Evolutionary conservation across 306 rosid genomes (phyloP).

Genomic region (Trifolium dubium): DNA sequence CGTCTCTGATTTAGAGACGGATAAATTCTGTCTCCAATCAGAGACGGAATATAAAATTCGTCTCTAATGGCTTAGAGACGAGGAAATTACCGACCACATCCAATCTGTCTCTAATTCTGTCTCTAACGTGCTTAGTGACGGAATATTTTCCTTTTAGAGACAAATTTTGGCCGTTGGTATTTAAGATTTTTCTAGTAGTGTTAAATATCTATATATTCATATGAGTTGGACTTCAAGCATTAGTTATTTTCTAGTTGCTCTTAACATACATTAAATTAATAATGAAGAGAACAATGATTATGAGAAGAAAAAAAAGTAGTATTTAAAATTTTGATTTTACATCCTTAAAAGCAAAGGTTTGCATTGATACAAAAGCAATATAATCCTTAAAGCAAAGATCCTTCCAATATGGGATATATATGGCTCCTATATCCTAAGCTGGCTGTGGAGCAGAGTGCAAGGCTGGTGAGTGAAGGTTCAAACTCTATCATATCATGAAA

Average conservation of each 20-base stretch:
- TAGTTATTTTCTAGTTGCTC: neutral
- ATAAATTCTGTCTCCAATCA: too few species aligned
- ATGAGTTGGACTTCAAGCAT: neutral
- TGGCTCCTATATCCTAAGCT: slow-evolving; percentile 10
- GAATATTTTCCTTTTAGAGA: too few species aligned
- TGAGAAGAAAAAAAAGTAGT: neutral
- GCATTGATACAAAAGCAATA: neutral
- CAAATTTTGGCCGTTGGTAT: too few species aligned
- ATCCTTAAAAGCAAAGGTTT: neutral
- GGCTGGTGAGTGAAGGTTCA: slow-evolving; percentile 13
- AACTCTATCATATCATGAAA: slow-evolving; percentile 54
- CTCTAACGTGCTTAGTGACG: too few species aligned
- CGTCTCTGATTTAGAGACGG: too few species aligned
- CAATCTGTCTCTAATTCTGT: too few species aligned
- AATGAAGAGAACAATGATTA: slow-evolving; percentile 12
- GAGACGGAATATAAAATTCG: too few species aligned
- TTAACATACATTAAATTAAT: neutral
- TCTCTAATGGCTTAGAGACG: too few species aligned
- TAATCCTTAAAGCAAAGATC: neutral
- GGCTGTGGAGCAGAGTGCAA: slow-evolving; percentile 26
- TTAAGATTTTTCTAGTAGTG: too few species aligned
- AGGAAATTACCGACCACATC: too few species aligned
- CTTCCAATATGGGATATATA: neutral
- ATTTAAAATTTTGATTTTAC: neutral
- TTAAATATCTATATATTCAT: neutral